Evolutionary conservation across 345 rosid species (phyloP).

Genomic region (Eucalyptus melliodora): DNA sequence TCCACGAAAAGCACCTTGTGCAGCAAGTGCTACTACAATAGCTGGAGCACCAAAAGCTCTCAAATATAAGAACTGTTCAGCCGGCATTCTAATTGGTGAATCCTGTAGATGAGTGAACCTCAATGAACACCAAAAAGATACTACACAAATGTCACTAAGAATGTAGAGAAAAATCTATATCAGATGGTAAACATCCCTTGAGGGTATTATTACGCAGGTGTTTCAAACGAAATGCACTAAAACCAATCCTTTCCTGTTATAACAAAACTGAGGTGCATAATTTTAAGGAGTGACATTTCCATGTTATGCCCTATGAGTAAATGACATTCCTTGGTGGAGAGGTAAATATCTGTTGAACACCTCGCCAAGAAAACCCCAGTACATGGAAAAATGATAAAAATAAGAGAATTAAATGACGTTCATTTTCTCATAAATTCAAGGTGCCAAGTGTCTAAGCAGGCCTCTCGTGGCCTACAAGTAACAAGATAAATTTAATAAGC

Average conservation of each 20-base stretch:
- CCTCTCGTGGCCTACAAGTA: not conserved
- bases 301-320: not conserved
- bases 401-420: not conserved
- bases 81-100: constrained; percentile 81
- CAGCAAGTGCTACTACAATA: constrained; percentile 88
- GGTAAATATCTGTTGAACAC: not conserved
- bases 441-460: not conserved
- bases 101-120: constrained; percentile 32
- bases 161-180: not conserved
- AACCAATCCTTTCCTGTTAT: not conserved
- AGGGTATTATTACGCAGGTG: not conserved
- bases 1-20: constrained; percentile 93
- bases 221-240: not conserved
- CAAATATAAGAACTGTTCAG: constrained; percentile 62
- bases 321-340: not conserved
- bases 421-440: not conserved
- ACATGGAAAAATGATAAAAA: not conserved
- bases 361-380: not conserved
- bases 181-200: not conserved
- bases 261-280: not conserved
- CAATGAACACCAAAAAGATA: not conserved
- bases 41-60: constrained; percentile 95
- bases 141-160: not conserved
- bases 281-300: not conserved
- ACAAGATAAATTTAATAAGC: not conserved